phyloP scores from a whole-genome alignment of 208 protist species.

The Acanthamoeba castellanii region DNA sequence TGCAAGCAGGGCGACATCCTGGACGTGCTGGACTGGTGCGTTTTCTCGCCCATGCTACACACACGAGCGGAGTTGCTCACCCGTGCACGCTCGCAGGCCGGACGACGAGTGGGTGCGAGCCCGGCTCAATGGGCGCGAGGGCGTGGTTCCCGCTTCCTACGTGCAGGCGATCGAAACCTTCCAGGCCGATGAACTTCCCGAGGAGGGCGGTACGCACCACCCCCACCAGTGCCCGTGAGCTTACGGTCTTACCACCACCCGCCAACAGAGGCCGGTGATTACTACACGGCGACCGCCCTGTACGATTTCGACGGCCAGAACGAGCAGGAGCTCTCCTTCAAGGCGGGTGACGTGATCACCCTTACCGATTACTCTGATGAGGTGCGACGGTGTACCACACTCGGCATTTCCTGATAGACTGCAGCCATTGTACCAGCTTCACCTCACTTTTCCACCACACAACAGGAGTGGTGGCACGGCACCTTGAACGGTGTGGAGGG shows the following conservation, averaged over 20 bases:
- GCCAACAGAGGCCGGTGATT: background rate
- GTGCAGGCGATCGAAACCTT: constrained; percentile 16
- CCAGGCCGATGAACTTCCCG: background rate
- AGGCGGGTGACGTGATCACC: constrained; percentile 19
- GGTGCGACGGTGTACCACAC: background rate
- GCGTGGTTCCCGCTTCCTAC: background rate
- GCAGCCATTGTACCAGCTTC: too few relatives aligned
- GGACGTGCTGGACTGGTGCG: background rate
- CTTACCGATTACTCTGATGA: background rate
- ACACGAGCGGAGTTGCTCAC: background rate
- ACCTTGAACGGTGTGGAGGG: background rate
- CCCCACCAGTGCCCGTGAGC: too few relatives aligned
- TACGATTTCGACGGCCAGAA: constrained; percentile 15
- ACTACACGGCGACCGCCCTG: background rate
- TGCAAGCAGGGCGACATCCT: constrained; percentile 14
- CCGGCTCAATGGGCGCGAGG: background rate
- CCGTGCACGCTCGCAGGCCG: background rate
- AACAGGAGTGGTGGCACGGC: constrained; percentile 21
- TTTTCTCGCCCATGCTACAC: background rate
- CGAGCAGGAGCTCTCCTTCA: background rate
- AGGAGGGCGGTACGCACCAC: too few relatives aligned
- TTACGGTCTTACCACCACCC: background rate
- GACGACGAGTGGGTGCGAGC: background rate
- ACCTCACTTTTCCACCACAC: background rate
- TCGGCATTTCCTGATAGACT: too few relatives aligned